These are phyloP conservation scores for Penicillium lividum DNA, from an alignment of 495 filamentous ascomycete genomes.

Conservation along the genomic window DNA sequence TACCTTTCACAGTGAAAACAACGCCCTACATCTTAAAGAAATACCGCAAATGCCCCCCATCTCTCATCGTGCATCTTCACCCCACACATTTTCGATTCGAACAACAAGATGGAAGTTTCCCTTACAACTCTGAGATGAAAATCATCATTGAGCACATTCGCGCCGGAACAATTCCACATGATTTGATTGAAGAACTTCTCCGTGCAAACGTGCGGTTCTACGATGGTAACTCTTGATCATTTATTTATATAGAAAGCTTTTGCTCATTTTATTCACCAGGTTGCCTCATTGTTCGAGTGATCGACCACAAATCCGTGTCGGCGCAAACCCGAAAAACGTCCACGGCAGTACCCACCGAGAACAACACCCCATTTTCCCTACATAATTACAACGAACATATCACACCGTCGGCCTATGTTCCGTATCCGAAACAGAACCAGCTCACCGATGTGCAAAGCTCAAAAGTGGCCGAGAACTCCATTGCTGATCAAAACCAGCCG, in stretches of 20 bases:
- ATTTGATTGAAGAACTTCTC: constrained; percentile 70
- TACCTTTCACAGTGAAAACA: constrained; percentile 56
- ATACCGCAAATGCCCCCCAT: constrained; percentile 73
- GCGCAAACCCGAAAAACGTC: constrained; percentile 57
- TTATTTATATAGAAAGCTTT: background rate
- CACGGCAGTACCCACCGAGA: constrained; percentile 52
- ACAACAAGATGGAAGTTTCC: constrained; percentile 87
- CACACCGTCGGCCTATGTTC: constrained; percentile 83
- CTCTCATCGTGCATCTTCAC: constrained; percentile 83
- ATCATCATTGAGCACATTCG: constrained; percentile 77
- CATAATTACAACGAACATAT: constrained; percentile 87
- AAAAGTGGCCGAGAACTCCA: constrained; percentile 27
- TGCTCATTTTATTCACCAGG: constrained; percentile 39
- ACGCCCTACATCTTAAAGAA: constrained; percentile 79
- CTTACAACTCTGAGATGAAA: constrained; percentile 88
- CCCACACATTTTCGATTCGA: constrained; percentile 89
- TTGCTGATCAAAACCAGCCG: constrained; percentile 14
- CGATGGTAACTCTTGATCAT: constrained; percentile 58
- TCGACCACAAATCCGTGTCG: constrained; percentile 75
- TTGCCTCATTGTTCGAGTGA: constrained; percentile 88
- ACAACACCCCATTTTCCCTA: constrained; percentile 74
- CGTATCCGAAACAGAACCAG: constrained; percentile 68
- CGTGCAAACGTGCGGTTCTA: constrained; percentile 77
- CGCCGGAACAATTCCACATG: constrained; percentile 66
- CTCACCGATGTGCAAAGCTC: constrained; percentile 38